Conservation (phyloP, 2,329 filamentous ascomycete genomes). For the Penicillium sclerotiorum region DNA sequence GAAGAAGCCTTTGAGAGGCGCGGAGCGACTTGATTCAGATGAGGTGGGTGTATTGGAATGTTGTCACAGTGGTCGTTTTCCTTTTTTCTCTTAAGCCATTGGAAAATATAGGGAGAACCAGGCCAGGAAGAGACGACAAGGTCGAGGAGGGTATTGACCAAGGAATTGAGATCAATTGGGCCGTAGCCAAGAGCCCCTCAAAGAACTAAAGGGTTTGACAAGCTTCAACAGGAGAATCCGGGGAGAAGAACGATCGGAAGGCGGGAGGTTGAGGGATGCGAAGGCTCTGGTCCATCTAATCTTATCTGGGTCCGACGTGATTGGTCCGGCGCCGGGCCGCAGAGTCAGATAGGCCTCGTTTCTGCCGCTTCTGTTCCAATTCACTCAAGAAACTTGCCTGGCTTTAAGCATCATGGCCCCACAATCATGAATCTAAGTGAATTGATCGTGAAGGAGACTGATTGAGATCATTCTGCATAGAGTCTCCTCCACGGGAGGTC, state of each 20-base stretch:
- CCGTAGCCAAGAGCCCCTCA: neutral
- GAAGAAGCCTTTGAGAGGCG: conserved; percentile 12
- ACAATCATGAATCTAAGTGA: conserved; percentile 22
- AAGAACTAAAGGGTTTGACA: neutral
- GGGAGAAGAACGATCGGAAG: conserved; percentile 10
- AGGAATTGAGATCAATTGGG: conserved; percentile 18
- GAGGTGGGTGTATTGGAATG: conserved; percentile 18
- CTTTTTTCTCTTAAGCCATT: conserved; percentile 24
- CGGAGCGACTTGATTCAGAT: neutral
- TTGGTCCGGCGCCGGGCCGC: conserved; percentile 27
- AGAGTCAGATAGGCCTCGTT: conserved; percentile 11
- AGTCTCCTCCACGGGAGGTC: conserved; percentile 4
- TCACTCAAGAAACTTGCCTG: neutral
- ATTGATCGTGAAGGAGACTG: conserved; percentile 16
- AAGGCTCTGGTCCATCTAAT: conserved; percentile 42
- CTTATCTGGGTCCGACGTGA: conserved; percentile 37
- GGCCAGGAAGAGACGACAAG: neutral
- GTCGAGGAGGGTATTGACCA: neutral
- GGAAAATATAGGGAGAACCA: neutral
- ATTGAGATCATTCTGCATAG: conserved; percentile 13
- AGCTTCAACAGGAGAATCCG: conserved; percentile 3
- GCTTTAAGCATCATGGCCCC: conserved; percentile 11
- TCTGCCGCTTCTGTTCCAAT: neutral
- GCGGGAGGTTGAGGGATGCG: conserved; percentile 17
- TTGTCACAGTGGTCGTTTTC: conserved; percentile 5